phyloP scores from a whole-genome alignment of 257 asterid species.

The Hygrophila difformis region DNA sequence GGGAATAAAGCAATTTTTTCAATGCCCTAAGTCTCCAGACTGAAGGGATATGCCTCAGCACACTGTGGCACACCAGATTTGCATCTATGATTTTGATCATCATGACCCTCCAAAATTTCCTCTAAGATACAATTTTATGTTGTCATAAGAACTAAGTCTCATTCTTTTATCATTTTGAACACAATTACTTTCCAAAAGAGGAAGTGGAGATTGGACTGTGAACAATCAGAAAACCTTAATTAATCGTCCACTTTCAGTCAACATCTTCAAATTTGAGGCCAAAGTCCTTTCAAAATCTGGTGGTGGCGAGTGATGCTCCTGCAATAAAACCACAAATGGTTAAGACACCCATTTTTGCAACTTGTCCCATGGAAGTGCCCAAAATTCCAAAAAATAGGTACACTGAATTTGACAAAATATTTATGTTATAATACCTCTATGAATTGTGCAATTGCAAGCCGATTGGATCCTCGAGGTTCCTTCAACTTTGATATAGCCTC shows the following conservation, averaged over 20 bases:
- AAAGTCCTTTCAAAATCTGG: slow-evolving; percentile 53
- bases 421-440: slow-evolving; percentile 48
- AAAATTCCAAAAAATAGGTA: too few relatives aligned
- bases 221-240: slow-evolving; percentile 48
- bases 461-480: slow-evolving; percentile 89
- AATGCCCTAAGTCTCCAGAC: too few relatives aligned
- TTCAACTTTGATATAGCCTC: slow-evolving; percentile 83
- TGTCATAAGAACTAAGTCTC: slow-evolving; percentile 1
- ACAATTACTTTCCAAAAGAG: background rate
- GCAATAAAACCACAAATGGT: slow-evolving; percentile 16
- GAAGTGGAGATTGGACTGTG: background rate
- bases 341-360: too few relatives aligned
- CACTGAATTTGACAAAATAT: too few relatives aligned
- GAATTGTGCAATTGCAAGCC: slow-evolving; percentile 49
- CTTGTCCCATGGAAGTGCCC: background rate
- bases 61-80: too few relatives aligned
- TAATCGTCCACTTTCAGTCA: slow-evolving; percentile 63
- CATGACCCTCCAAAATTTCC: slow-evolving; percentile 1
- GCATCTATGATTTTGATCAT: too few relatives aligned
- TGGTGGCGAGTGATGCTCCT: slow-evolving; percentile 59
- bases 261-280: slow-evolving; percentile 54
- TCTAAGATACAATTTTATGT: background rate
- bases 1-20: too few relatives aligned
- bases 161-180: background rate
- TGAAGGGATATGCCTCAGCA: too few relatives aligned